A percentile compares a stretch with the other conserved stretches of the same genome.
Conservation (phyloP, 371 early-diverging fungal genomes). For the Parasitella parasitica region DNA sequence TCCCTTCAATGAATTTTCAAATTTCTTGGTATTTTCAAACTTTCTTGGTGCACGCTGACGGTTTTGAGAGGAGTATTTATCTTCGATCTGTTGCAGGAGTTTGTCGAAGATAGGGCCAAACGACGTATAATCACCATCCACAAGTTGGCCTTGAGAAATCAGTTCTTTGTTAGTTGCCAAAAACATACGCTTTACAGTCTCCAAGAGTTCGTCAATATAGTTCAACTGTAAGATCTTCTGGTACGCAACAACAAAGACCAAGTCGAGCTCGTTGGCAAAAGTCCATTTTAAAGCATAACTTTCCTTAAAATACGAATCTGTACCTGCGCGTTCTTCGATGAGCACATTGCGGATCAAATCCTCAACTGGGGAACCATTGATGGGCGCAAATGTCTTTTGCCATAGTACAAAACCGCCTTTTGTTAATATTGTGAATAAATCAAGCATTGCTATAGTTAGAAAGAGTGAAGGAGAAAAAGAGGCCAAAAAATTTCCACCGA, state of each 20-base stretch:
- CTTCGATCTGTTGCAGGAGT: constrained; percentile 42
- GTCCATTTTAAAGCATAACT: constrained; percentile 81
- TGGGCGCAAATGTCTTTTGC: constrained; percentile 65
- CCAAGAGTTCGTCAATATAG: constrained; percentile 85
- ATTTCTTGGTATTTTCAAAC: constrained; percentile 86
- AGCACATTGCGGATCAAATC: constrained; percentile 75
- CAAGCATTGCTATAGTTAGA: constrained; percentile 72
- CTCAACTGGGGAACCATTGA: constrained; percentile 67
- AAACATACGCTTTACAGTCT: constrained; percentile 59
- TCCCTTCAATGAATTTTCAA: constrained; percentile 69
- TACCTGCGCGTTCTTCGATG: constrained; percentile 73
- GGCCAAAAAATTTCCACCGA: not conserved
- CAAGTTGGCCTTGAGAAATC: constrained; percentile 12
- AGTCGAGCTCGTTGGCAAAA: constrained; percentile 81
- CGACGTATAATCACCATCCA: constrained; percentile 24
- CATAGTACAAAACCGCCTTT: constrained; percentile 85
- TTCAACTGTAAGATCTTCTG: constrained; percentile 85
- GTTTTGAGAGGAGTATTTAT: constrained; percentile 42
- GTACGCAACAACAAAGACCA: constrained; percentile 92
- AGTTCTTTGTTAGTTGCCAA: constrained; percentile 20
- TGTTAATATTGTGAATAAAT: constrained; percentile 73
- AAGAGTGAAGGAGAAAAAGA: not conserved
- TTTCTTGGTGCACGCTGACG: constrained; percentile 65
- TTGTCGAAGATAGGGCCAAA: constrained; percentile 48
- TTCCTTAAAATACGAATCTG: constrained; percentile 59